These are phyloP conservation scores for Gaeumannomyces sp. DNA, from an alignment of 2,329 filamentous ascomycete species.

Conservation along the genomic window DNA sequence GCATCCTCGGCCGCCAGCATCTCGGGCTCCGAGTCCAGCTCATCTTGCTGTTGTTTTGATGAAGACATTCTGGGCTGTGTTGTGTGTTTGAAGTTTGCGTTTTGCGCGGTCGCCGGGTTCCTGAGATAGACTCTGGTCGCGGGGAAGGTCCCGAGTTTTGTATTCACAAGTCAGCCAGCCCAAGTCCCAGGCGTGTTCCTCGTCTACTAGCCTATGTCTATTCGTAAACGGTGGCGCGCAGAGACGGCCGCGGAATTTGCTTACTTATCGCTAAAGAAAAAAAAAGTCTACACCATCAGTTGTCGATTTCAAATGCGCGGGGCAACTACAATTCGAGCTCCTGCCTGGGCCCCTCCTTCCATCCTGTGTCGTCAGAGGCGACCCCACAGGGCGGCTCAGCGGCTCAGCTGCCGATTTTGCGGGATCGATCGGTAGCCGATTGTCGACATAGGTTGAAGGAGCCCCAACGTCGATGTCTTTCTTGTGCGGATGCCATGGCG, in stretches of 20 bases:
- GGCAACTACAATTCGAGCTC: too few relatives aligned
- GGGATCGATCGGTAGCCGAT: too few relatives aligned
- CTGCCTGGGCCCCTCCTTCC: too few relatives aligned
- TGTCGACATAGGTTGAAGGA: too few relatives aligned
- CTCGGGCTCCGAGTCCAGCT: conserved; percentile 54
- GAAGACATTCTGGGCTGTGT: conserved; percentile 15
- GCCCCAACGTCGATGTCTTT: too few relatives aligned
- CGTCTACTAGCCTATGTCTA: background rate
- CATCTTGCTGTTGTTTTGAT: conserved; percentile 30
- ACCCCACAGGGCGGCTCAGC: too few relatives aligned
- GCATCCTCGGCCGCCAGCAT: conserved; percentile 74
- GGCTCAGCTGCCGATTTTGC: too few relatives aligned
- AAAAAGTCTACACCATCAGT: background rate
- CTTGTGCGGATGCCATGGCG: too few relatives aligned
- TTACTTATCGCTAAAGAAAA: conserved; percentile 1
- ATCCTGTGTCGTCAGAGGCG: too few relatives aligned
- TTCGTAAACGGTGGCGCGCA: background rate
- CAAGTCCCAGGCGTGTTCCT: too few relatives aligned
- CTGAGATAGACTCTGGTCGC: background rate
- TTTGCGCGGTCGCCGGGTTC: background rate
- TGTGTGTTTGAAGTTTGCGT: background rate
- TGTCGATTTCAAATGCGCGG: too few relatives aligned
- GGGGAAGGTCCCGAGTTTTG: background rate
- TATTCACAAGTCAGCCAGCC: background rate
- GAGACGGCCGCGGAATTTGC: background rate